Evolutionary conservation across 2,329 filamentous ascomycete species (phyloP), one percentile per base, ranked within the genome.

Genomic region (Stemphylium vesicarium): DNA sequence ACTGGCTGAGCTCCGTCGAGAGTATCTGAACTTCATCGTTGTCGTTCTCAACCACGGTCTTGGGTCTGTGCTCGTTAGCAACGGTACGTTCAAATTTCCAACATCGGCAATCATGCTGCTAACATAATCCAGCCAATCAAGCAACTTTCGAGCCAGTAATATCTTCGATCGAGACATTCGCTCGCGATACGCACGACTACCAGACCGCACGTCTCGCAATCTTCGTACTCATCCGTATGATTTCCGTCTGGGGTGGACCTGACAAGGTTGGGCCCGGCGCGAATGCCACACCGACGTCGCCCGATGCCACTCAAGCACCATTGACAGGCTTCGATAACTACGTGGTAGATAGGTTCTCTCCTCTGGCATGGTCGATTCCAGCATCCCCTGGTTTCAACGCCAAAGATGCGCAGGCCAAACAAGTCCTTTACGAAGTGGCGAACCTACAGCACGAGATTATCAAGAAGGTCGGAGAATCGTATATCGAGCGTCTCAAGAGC

Each of bases 1-100:
- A 75, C 84, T 98, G 48, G 88, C 86, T 13, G 95, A 98, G 77
- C 82, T 99, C 57, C 90, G 94, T 64, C 86, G 92, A 60, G 94
- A 99, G 72, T 99, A 97, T 68, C 83, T 99, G n/a, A 92, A 92
- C 50, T 98, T 99, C 75, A 80, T 99, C 59, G 86, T 92, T 45
- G 88, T 96, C 53, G 92, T 99, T 55, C 79, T 99, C 33, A 91
- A 91, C 73, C 96, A 99, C 71, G 91, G 96, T 50, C 85, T 99
- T 4, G 92, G 90, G 9, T 85, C 88, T 22, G 92, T 98, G 11
- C 87, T 99, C 37, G 89, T 99, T 60, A 96, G 92, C 70, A 88
- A 91, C 69, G 73, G 82, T 84, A 76, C 75, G 80, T 38, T n/a
- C 3, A 29, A 20, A 7, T 37, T 8, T 12, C 2, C 22, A 26